Base-by-base conservation (phyloP, 2,329 filamentous ascomycete species). In the Colletotrichum sidae region DNA sequence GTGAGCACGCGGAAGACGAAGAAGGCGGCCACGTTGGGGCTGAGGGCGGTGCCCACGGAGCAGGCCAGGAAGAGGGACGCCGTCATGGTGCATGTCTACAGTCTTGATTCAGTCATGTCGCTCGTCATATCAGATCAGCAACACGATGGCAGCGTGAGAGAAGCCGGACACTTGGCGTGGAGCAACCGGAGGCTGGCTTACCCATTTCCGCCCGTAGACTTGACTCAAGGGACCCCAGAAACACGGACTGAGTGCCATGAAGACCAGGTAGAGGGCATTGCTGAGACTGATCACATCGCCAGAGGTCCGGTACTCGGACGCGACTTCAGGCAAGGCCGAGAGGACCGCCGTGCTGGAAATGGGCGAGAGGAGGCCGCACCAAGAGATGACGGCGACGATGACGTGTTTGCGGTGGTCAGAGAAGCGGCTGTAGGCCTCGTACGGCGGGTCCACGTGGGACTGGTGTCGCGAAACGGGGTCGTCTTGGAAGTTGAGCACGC, bases 341-440 rank as follows among this genome's bases (percentile, higher is more conserved):
- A 95, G 77, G 8, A 94, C 87, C 1, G 90, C 89, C 0, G 92
- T 94, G 44, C 88, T 92, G 4, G 88, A 91, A 33, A 93, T 86
- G 0, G 92, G 92, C 1, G 92, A 89, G 49, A 95, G 80, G 68
- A 95, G 93, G 34, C 90, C 88, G 77, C 91, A 93, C 73, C 90
- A 92, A 0, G 91, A 90, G 56, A 94, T 78, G 6, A 94, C 84
- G 9, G 81, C 80, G 13, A 93, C 89, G 56, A 95, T 91, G 67
- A 88, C 72, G 3, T 83, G 73, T 76, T 95, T 96, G 45, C 89
- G 85, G 13, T 79, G 78, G 4, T 78, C 76, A 0, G 89, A 84
- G 67, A 94, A 84, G 15, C 84, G 84, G 70, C 90, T 84, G 79
- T 94, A 95, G n/a, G 87, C 75, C 56, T 82, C 81, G 70, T 88